These are phyloP conservation scores for Gossypium stocksii DNA, from an alignment of 345 rosid genomes.

Conservation along the genomic window DNA sequence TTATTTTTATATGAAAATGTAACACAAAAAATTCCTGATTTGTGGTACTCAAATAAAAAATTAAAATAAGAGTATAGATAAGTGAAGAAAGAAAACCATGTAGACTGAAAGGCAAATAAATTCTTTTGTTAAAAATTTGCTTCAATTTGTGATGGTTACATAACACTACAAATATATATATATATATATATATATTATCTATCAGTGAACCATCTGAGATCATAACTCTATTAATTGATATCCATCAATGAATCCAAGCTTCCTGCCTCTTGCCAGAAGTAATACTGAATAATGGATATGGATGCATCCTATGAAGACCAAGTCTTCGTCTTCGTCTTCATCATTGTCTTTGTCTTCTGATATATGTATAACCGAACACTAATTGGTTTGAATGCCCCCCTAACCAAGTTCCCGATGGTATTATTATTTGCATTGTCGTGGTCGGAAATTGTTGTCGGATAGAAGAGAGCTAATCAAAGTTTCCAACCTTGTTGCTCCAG, in stretches of 20 bases:
- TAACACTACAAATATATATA: neutral
- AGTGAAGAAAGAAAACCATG: neutral
- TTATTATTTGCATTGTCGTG: neutral
- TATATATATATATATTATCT: too few relatives aligned
- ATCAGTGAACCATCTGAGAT: too few relatives aligned
- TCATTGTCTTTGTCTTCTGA: neutral
- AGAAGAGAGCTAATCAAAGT: neutral
- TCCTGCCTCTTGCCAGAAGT: neutral
- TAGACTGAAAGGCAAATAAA: neutral
- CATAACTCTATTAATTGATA: neutral
- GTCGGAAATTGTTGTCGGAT: neutral
- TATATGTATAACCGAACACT: neutral
- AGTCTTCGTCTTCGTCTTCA: too few relatives aligned
- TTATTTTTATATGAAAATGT: too few relatives aligned
- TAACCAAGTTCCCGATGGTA: neutral
- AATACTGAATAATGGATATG: neutral
- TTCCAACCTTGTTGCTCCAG: neutral
- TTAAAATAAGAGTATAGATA: neutral
- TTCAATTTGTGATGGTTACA: constrained; percentile 6
- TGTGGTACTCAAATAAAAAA: too few relatives aligned
- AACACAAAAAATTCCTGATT: too few relatives aligned
- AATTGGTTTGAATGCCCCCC: neutral
- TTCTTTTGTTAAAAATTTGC: neutral
- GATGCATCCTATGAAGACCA: too few relatives aligned
- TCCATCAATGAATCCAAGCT: neutral